A percentile compares a stretch with the other conserved stretches of the same genome.
phyloP scores from a whole-genome alignment of 1,139 yeast genomes.

The Groenewaldozyma auringiensis region DNA sequence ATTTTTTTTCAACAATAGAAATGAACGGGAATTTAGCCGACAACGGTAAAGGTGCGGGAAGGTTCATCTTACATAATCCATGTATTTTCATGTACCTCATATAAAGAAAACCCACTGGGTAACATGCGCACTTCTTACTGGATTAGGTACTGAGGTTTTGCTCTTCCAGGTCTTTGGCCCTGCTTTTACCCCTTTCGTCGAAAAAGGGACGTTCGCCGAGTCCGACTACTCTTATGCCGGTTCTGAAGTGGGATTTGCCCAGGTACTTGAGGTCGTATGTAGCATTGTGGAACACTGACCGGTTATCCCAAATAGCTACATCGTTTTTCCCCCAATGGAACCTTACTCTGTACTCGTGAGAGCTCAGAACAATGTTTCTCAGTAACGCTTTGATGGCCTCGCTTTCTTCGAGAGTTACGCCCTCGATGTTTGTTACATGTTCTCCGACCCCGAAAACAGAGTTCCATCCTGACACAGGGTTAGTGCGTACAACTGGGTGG shows the following conservation, averaged over 20 bases:
- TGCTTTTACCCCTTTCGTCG: slow-evolving; percentile 13
- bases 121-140: too few relatives aligned
- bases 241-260: slow-evolving; percentile 12
- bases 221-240: slow-evolving; percentile 24
- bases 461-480: slow-evolving; percentile 46
- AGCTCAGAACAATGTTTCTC: slow-evolving; percentile 11
- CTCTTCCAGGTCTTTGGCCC: slow-evolving; percentile 13
- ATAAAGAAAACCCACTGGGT: too few relatives aligned
- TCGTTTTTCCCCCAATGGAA: slow-evolving; percentile 51
- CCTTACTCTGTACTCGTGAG: slow-evolving; percentile 32
- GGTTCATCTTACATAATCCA: too few relatives aligned
- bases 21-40: too few relatives aligned
- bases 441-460: slow-evolving; percentile 37
- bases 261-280: slow-evolving; percentile 11
- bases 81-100: too few relatives aligned
- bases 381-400: slow-evolving; percentile 15
- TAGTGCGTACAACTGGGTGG: slow-evolving; percentile 41
- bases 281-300: slow-evolving; percentile 29
- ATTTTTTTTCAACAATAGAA: too few relatives aligned
- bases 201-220: slow-evolving; percentile 26
- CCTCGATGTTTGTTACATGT: slow-evolving; percentile 32
- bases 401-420: slow-evolving; percentile 34
- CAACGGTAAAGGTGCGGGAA: too few relatives aligned
- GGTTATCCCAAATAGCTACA: slow-evolving; percentile 39
- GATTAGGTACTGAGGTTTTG: neutral